Conservation (phyloP, 2,329 filamentous ascomycete genomes). For the Sordariomycetes sp. region DNA sequence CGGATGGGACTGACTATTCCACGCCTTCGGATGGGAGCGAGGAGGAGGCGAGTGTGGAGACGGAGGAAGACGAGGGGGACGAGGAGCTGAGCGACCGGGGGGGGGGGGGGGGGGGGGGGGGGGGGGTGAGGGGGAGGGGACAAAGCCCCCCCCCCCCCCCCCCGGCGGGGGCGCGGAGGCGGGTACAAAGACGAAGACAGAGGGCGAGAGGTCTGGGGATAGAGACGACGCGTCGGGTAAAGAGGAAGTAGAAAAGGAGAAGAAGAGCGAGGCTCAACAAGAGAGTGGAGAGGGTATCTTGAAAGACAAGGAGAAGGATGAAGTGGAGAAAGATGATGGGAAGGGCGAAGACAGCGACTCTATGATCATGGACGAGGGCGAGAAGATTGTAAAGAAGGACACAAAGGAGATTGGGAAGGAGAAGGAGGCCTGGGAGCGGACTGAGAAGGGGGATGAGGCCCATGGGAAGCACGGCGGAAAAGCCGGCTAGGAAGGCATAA, state of each 20-base stretch:
- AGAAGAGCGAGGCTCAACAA: neutral
- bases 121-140: neutral
- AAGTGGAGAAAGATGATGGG: neutral
- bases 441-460: no score
- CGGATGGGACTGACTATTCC: neutral
- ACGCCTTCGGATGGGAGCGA: neutral
- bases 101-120: neutral
- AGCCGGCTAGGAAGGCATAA: no score
- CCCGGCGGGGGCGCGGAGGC: no score
- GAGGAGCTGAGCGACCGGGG: neutral
- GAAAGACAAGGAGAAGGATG: neutral
- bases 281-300: neutral
- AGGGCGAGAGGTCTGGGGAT: neutral
- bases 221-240: neutral
- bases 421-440: neutral
- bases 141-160: no score
- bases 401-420: neutral
- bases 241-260: neutral
- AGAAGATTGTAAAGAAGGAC: neutral
- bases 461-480: no score
- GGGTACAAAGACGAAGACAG: no score
- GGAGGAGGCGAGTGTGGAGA: no score
- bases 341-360: neutral
- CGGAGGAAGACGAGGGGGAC: neutral
- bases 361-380: no score